phyloP scores from a whole-genome alignment of 2,329 filamentous ascomycete genomes.

The Laburnicola sp. region DNA sequence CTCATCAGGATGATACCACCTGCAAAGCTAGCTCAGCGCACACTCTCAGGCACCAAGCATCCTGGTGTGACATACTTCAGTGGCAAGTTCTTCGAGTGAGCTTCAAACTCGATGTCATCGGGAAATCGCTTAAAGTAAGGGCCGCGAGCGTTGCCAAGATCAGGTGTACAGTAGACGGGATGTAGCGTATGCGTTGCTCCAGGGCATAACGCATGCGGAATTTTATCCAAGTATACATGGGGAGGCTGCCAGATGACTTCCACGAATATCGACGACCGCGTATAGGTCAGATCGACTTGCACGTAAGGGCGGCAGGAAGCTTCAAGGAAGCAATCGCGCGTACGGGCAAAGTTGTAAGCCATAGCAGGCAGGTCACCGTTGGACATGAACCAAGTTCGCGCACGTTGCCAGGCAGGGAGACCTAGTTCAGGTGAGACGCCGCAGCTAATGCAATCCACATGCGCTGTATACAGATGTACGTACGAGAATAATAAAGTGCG shows the following conservation, averaged over 20 bases:
- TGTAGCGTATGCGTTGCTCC: background rate
- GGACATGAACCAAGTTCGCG: slow-evolving; percentile 28
- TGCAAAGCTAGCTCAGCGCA: slow-evolving; percentile 4
- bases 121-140: slow-evolving; percentile 2
- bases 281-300: slow-evolving; percentile 10
- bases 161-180: background rate
- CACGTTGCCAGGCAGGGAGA: background rate
- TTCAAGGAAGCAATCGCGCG: slow-evolving; percentile 38
- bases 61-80: background rate
- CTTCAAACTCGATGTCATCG: slow-evolving; percentile 9
- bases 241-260: slow-evolving; percentile 2
- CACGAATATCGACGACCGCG: background rate
- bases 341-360: slow-evolving; percentile 37
- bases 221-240: background rate
- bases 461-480: slow-evolving; percentile 4
- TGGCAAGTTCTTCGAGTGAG: background rate
- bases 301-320: slow-evolving; percentile 18
- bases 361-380: slow-evolving; percentile 28
- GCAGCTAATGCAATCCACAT: background rate
- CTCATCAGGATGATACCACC: slow-evolving; percentile 22
- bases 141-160: background rate
- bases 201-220: background rate
- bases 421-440: background rate
- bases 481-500: slow-evolving; percentile 18
- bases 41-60: slow-evolving; percentile 8